phyloP scores from a whole-genome alignment of 495 filamentous ascomycete species.

The Talaromyces stipitatus region DNA sequence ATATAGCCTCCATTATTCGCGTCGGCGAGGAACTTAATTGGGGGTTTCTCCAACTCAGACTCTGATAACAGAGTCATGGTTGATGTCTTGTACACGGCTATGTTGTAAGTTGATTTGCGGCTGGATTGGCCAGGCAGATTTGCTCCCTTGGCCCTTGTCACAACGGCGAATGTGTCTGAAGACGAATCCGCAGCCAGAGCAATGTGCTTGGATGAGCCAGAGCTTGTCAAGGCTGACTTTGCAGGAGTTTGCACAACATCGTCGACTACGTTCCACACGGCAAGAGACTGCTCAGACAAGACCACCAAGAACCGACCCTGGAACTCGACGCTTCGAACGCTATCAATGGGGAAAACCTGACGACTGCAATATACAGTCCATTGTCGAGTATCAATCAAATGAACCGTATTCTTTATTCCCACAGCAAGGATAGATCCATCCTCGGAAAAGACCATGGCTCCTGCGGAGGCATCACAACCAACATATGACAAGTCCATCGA shows the following conservation, averaged over 20 bases:
- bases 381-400: constrained; percentile 29
- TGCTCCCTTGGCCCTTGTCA: constrained; percentile 6
- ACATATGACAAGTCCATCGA: constrained; percentile 45
- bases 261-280: constrained; percentile 37
- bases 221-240: constrained; percentile 5
- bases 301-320: constrained; percentile 27
- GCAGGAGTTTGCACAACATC: constrained; percentile 27
- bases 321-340: constrained; percentile 24
- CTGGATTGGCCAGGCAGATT: background rate
- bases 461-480: constrained; percentile 20
- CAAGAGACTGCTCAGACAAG: constrained; percentile 26
- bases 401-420: constrained; percentile 27
- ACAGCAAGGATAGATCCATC: constrained; percentile 82
- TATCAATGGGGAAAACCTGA: constrained; percentile 22
- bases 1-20: constrained; percentile 50
- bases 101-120: background rate
- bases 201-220: background rate
- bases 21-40: constrained; percentile 31
- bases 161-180: constrained; percentile 30
- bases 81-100: constrained; percentile 28
- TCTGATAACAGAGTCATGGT: constrained; percentile 22
- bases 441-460: constrained; percentile 60
- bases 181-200: constrained; percentile 27
- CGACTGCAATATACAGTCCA: constrained; percentile 26
- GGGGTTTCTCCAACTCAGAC: constrained; percentile 16